Evolutionary conservation across 169 alveolate genomes (phyloP), one percentile per base, ranked within the genome.

Genomic region (Eimeria acervulina): DNA sequence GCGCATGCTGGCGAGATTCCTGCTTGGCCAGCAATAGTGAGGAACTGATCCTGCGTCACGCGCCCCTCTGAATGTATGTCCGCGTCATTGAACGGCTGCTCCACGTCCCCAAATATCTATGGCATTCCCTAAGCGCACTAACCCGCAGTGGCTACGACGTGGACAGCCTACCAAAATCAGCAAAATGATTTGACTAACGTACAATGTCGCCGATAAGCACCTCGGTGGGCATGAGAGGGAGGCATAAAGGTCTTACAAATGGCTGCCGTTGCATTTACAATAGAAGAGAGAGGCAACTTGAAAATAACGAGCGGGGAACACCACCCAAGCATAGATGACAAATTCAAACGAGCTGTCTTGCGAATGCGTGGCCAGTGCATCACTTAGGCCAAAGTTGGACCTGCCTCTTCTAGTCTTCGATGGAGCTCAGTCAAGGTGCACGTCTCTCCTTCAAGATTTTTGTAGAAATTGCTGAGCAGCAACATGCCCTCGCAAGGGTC

Each of bases 321-420:
- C 44, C 78, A 66, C 26, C 0, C 2, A 66, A 28, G 42, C 78
- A 10, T 31, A 66, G 42, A 31, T 28, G 19, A n/a, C n/a, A n/a
- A n/a, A n/a, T n/a, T n/a, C n/a, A n/a, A n/a, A 33, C 81, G 26
- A 59, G 8, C n/a, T 17, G 81, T 17, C 28, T 13, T 70, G 81
- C 28, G 28, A 28, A 72, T 72, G 83, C 51, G 0, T 6, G n/a
- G 33, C 28, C 31, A 31, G 31, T 72, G 52, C 83, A 0, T 19
- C 36, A 72, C 36, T 78, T 23, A 1, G 88, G 42, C 17, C 8
- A 36, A 52, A 47, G 55, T 12, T 38, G 40, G 28, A 47, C 93
- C 40, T 80, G 93, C 97, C 68, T 95, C 97, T 89, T 95, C 97
- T 17, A 95, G 96, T 23, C 97, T 87, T 44, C 95, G 55, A n/a